Evolutionary conservation across 75 land plant species (phyloP), one percentile per base, ranked within the genome.

Genomic region (Ceratopteris richardii): DNA sequence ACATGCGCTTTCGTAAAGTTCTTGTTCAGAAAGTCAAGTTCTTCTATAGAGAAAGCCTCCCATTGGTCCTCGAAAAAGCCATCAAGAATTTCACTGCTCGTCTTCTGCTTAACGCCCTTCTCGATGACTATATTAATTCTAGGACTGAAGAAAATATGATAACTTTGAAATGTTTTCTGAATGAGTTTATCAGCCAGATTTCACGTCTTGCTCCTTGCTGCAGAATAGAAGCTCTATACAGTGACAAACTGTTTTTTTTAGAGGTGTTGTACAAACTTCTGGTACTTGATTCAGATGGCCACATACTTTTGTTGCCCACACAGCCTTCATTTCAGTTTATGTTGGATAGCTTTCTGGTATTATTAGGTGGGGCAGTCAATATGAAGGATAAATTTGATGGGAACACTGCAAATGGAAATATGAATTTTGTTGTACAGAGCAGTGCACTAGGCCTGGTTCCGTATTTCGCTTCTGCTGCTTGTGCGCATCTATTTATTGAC

Each of bases 11-110:
- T 37, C 63, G 76, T 29, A 73, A 46, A 21, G 39, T 67, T 18
- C 51, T 76, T 29, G 50, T 76, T 51, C 70, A 66, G 19, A 77
- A 73, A 67, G 54, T 72, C 1, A 76, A 76, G 44, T 75, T 75
- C 48, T 71, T 48, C 55, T 75, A 70, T 40, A 57, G 58, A 30
- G 63, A 60, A 18, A 63, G 77, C 40, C 66, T 72, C 0, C n/a
- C 62, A 31, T n/a, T 48, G 25, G 64, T 76, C 42, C 44, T 76
- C 17, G 33, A 56, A 47, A 63, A 66, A n/a, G 30, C 79, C 43
- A 52, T 29, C 21, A 28, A 41, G 24, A 76, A 72, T n/a, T 60
- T 21, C 6, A 66, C 77, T 29, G 68, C 70, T 17, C 65, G 66
- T 53, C 63, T 76, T 16, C 29, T 73, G 25, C 17, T 72, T 14